Evolutionary conservation across 192 early-diverging fungal species (phyloP).

Genomic region (Linnemannia exigua): DNA sequence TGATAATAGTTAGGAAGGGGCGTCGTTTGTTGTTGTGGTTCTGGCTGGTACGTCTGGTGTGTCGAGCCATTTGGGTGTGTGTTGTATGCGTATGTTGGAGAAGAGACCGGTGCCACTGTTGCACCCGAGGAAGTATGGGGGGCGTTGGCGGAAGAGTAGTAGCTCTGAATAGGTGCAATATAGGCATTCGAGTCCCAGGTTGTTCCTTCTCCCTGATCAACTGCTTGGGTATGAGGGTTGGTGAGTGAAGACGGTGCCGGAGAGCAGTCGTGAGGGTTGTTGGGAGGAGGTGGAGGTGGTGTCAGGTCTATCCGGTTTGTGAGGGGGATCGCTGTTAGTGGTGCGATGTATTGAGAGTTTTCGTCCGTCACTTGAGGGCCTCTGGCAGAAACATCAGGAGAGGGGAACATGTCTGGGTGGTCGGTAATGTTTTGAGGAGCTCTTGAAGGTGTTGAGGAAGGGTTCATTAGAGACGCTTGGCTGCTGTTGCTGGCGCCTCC

Average conservation of each 20-base stretch:
- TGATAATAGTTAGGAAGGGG: neutral
- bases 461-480: neutral
- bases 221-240: neutral
- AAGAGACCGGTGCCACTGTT: neutral
- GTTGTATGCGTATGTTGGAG: neutral
- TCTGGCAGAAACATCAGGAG: neutral
- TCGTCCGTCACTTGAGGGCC: neutral
- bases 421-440: neutral
- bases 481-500: neutral
- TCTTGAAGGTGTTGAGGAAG: neutral
- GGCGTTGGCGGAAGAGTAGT: neutral
- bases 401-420: neutral
- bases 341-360: neutral
- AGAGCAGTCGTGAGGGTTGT: neutral
- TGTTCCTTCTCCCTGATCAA: neutral
- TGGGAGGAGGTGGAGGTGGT: neutral
- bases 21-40: neutral
- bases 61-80: neutral
- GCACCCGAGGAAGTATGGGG: neutral
- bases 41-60: neutral
- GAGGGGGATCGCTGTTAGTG: neutral
- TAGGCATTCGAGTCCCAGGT: neutral
- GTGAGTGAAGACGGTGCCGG: neutral
- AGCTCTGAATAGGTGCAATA: neutral
- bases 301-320: neutral